Evolutionary conservation across 352 stramenopile species (phyloP).

Genomic region (Phytophthora sp.): DNA sequence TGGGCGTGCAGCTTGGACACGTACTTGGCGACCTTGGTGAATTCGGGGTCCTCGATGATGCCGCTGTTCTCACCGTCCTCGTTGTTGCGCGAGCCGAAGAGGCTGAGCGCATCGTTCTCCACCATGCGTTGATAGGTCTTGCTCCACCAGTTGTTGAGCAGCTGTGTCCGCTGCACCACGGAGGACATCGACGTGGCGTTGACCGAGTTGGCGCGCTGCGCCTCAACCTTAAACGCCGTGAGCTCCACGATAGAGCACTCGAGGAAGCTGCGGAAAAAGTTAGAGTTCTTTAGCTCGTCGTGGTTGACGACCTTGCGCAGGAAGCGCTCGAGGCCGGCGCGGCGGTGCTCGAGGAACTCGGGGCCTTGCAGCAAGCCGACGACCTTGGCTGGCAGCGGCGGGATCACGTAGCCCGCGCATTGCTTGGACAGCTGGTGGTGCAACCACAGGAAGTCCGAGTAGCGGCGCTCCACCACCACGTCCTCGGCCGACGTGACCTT

Average conservation of each 20-base stretch:
- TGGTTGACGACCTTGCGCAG: constrained; percentile 79
- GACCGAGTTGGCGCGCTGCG: constrained; percentile 29
- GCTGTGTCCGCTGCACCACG: constrained; percentile 70
- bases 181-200: constrained; percentile 46
- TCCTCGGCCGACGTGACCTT: constrained; percentile 70
- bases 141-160: constrained; percentile 82
- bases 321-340: constrained; percentile 79
- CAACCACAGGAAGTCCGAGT: constrained; percentile 88
- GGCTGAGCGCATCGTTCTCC: constrained; percentile 77
- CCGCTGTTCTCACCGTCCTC: constrained; percentile 41
- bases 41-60: constrained; percentile 75
- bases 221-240: constrained; percentile 66
- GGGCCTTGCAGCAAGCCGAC: constrained; percentile 76
- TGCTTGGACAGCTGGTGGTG: constrained; percentile 74
- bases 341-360: constrained; percentile 83
- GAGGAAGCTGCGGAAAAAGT: constrained; percentile 76
- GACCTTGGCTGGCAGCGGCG: constrained; percentile 78
- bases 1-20: constrained; percentile 65
- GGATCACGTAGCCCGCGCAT: constrained; percentile 86
- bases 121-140: constrained; percentile 85
- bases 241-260: constrained; percentile 80
- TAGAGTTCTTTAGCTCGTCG: constrained; percentile 75
- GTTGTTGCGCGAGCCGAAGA: constrained; percentile 56
- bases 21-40: constrained; percentile 71
- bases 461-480: constrained; percentile 75